A percentile compares a stretch with the other conserved stretches of the same genome.
These are phyloP conservation scores for Carex sylvatica DNA, from an alignment of 202 grass and related monocot genomes.

Conservation along the genomic window DNA sequence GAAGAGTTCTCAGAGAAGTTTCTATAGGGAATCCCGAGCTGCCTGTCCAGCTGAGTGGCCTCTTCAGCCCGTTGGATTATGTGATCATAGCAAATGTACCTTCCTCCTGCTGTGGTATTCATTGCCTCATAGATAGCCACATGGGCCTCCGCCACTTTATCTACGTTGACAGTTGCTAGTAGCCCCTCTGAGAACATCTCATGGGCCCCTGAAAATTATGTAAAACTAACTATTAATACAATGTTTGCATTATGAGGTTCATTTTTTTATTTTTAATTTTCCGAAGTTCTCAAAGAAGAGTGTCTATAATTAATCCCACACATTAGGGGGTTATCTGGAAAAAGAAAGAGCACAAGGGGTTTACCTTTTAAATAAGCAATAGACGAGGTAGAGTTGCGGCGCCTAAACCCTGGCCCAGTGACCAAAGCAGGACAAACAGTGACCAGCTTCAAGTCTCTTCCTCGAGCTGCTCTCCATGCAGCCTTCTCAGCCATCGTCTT, in stretches of 20 bases:
- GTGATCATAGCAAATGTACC: constrained; percentile 94
- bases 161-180: constrained; percentile 77
- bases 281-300: neutral
- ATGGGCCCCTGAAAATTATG: constrained; percentile 37
- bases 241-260: neutral
- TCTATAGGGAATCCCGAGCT: constrained; percentile 59
- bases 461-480: constrained; percentile 77
- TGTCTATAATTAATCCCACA: neutral
- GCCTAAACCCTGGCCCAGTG: constrained; percentile 75
- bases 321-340: neutral
- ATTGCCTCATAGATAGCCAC: constrained; percentile 79
- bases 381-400: constrained; percentile 78
- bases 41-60: constrained; percentile 63
- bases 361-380: constrained; percentile 95
- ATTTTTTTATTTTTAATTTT: neutral
- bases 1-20: constrained; percentile 23
- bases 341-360: neutral
- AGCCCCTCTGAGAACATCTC: constrained; percentile 69
- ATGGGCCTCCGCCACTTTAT: constrained; percentile 74
- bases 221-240: neutral
- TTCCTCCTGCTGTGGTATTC: constrained; percentile 64
- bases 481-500: constrained; percentile 94
- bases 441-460: constrained; percentile 81
- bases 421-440: constrained; percentile 79
- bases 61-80: constrained; percentile 60